A percentile compares a stretch with the other conserved stretches of the same genome.
phyloP scores from a whole-genome alignment of 495 filamentous ascomycete genomes.

The Tuber brumale region DNA sequence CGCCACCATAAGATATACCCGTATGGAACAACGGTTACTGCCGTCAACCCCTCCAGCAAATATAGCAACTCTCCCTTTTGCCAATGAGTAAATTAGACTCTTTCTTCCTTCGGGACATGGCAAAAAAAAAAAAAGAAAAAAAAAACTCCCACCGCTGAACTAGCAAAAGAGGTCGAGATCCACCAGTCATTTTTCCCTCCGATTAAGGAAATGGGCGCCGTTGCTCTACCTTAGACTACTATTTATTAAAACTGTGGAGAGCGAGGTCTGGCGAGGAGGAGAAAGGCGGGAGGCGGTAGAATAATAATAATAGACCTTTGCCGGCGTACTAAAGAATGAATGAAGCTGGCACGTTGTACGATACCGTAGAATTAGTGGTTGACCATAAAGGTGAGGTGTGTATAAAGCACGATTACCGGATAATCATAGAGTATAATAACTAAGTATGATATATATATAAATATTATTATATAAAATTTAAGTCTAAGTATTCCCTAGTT shows the following conservation, averaged over 20 bases:
- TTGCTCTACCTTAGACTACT: not conserved
- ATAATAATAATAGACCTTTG: not conserved
- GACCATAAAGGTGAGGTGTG: not conserved
- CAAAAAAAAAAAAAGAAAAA: too few relatives aligned
- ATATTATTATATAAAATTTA: too few relatives aligned
- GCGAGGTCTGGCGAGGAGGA: not conserved
- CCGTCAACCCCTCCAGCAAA: not conserved
- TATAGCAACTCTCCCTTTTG: not conserved
- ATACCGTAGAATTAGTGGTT: too few relatives aligned
- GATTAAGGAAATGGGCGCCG: not conserved
- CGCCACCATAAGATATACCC: not conserved
- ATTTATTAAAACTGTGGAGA: not conserved
- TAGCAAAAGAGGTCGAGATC: not conserved
- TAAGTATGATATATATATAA: too few relatives aligned
- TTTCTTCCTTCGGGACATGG: not conserved
- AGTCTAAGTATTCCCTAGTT: not conserved
- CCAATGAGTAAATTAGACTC: not conserved
- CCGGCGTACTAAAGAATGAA: not conserved
- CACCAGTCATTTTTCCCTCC: not conserved
- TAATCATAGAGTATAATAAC: too few relatives aligned
- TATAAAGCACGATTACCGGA: too few relatives aligned
- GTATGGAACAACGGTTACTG: not conserved
- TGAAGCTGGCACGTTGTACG: not conserved
- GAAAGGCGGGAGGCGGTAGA: not conserved
- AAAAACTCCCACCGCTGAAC: not conserved